Conservation (phyloP, 1,139 yeast species). For the Pneumocystis oryctolagi region DNA sequence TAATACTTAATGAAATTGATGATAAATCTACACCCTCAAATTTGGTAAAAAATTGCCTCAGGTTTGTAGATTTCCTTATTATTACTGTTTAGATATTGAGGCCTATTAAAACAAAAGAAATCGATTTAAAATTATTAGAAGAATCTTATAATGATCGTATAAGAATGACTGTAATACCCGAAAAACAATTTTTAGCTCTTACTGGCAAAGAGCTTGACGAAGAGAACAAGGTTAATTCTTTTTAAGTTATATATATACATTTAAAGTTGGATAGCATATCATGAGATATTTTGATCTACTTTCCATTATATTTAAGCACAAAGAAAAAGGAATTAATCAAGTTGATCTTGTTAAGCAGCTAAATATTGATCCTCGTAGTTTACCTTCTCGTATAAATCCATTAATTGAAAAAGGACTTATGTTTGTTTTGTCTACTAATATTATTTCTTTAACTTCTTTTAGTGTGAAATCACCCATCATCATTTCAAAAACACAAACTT, state of each 20-base stretch:
- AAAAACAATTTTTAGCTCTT: not conserved
- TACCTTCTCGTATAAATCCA: constrained; percentile 1
- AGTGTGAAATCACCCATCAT: not conserved
- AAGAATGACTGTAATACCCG: not conserved
- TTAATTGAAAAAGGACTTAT: not conserved
- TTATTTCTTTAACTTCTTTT: not conserved
- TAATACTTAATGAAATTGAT: not conserved
- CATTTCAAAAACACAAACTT: not conserved
- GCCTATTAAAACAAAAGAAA: not conserved
- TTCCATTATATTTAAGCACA: not conserved
- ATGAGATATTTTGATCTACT: not conserved
- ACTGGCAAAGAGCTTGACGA: not conserved
- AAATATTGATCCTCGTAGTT: not conserved
- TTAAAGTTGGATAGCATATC: not conserved
- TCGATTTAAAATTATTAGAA: not conserved
- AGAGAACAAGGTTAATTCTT: not conserved
- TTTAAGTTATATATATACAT: not conserved
- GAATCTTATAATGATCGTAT: not conserved
- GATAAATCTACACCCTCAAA: not conserved
- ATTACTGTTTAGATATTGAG: not conserved
- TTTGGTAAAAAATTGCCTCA: not conserved
- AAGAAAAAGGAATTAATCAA: not conserved
- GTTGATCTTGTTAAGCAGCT: not conserved
- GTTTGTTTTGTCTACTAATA: not conserved
- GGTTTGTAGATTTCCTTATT: not conserved